Conservation (phyloP, 768 basidiomycete genomes). For the Hypholoma fasciculare region DNA sequence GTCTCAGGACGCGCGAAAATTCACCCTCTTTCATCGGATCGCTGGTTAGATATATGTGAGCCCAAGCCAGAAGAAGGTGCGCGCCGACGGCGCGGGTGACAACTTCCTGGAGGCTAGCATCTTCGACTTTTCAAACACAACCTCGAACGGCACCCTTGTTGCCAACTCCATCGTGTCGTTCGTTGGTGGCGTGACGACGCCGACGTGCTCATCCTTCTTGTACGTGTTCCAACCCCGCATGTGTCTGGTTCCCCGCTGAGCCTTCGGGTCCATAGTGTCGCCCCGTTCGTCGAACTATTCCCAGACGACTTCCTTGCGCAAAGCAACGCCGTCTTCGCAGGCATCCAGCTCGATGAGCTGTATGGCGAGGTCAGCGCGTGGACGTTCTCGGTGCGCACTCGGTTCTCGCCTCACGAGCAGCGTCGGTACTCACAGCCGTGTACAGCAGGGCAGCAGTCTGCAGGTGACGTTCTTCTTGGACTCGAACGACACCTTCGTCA, state of each 20-base stretch:
- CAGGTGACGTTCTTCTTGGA: conserved; percentile 24
- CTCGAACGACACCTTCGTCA: conserved; percentile 22
- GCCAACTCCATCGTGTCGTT: conserved; percentile 23
- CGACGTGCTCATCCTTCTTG: conserved; percentile 26
- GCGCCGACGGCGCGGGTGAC: conserved; percentile 24
- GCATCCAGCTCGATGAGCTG: conserved; percentile 24
- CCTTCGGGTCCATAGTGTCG: conserved; percentile 4
- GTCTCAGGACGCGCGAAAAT: not conserved
- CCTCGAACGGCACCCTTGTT: conserved; percentile 23
- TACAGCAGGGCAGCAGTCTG: conserved; percentile 12
- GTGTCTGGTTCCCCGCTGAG: too few relatives aligned
- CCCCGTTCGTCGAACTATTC: conserved; percentile 25
- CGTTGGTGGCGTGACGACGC: conserved; percentile 16
- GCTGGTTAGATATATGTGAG: conserved; percentile 24
- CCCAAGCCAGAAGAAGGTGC: conserved; percentile 23
- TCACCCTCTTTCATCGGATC: not conserved
- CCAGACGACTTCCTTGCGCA: conserved; percentile 21
- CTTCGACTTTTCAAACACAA: conserved; percentile 27
- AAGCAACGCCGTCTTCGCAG: conserved; percentile 25
- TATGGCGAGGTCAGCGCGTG: conserved; percentile 22
- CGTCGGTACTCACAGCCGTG: not conserved
- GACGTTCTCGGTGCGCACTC: conserved; percentile 16
- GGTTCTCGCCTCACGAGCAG: not conserved
- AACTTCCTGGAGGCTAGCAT: conserved; percentile 22
- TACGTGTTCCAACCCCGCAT: conserved; percentile 2